Evolutionary conservation across 495 filamentous ascomycete genomes (phyloP), one percentile per base, ranked within the genome.

Genomic region (Echria macrotheca): DNA sequence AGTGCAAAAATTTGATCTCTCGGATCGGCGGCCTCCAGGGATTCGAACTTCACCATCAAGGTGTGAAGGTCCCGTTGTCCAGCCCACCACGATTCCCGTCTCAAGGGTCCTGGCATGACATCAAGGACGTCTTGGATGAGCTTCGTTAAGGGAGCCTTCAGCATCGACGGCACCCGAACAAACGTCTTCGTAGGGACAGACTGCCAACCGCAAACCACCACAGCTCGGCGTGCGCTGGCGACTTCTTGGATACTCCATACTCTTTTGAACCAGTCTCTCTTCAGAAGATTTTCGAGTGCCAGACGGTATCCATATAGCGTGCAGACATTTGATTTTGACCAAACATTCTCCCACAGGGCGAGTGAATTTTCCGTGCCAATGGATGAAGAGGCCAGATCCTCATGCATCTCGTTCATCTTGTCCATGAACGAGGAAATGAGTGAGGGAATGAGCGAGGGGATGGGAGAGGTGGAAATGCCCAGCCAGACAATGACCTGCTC

Each of bases 1-100:
- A 69, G 31, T 3, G 67, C 67, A 39, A 65, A 70, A 0, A 69
- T 57, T 0, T 44, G 63, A 43, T 70, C 67, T 2, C 64, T 53
- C 0, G 21, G 14, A 26, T 66, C 48, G 2, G 12, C 50, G 0
- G 67, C 66, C 49, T 66, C 15, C 42, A 62, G 61, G 15, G 22
- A 10, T 2, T 24, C 1, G 46, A 69, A 69, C n/a, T 60, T 64
- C 3, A 23, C 0, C 10, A 70, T 49, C 0, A 70, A 43, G 15
- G 55, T 56, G 8, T 54, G 26, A 10, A 70, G 60, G 10, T 56
- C 19, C 5, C 54, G 56, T 1, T 41, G 42, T 29, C 54, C 3
- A 0, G 14, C 42, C 61, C 61, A 67, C 64, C 67, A 67, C 1
- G 64, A 66, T 0, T 46, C 31, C 37, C 55, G 32, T 11, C 64